These are phyloP conservation scores for Lophium mytilinum DNA, from an alignment of 495 filamentous ascomycete species.

Conservation along the genomic window DNA sequence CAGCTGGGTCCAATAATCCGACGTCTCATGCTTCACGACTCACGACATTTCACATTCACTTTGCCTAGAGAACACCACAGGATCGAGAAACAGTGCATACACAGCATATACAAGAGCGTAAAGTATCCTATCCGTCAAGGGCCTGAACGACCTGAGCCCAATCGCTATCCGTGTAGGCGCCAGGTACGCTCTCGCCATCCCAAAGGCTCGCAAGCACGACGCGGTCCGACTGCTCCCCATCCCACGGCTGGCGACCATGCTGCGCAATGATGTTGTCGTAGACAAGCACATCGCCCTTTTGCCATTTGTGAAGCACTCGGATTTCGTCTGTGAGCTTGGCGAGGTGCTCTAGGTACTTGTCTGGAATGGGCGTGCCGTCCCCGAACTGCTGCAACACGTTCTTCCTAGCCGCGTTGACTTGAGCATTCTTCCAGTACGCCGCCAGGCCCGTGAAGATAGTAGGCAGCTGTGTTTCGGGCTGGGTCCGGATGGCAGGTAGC, in stretches of 20 bases:
- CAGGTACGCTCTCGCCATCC: slow-evolving; percentile 35
- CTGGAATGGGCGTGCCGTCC: slow-evolving; percentile 46
- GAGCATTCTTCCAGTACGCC: slow-evolving; percentile 38
- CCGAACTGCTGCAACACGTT: slow-evolving; percentile 28
- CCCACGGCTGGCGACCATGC: slow-evolving; percentile 42
- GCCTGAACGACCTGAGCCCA: slow-evolving; percentile 43
- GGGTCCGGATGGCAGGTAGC: slow-evolving; percentile 41
- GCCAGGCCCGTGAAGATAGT: slow-evolving; percentile 47
- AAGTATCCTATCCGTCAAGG: slow-evolving; percentile 2
- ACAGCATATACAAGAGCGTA: not conserved
- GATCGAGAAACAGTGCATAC: not conserved
- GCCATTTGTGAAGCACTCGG: slow-evolving; percentile 39
- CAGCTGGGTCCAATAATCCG: too few relatives aligned
- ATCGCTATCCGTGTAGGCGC: slow-evolving; percentile 37
- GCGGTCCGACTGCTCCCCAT: slow-evolving; percentile 39
- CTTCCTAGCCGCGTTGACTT: slow-evolving; percentile 16
- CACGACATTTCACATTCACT: too few relatives aligned
- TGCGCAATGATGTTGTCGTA: slow-evolving; percentile 44
- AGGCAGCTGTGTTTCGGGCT: slow-evolving; percentile 42
- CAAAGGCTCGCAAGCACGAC: slow-evolving; percentile 42
- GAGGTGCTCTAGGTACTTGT: slow-evolving; percentile 40
- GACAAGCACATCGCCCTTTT: slow-evolving; percentile 36
- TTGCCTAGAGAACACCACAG: too few relatives aligned
- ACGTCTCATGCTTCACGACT: too few relatives aligned
- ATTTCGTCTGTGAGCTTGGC: slow-evolving; percentile 44